Percentiles rank a stretch among this genome's conserved stretches.
phyloP scores from a whole-genome alignment of 2,329 filamentous ascomycete species.

The Fusarium verrucosum region DNA sequence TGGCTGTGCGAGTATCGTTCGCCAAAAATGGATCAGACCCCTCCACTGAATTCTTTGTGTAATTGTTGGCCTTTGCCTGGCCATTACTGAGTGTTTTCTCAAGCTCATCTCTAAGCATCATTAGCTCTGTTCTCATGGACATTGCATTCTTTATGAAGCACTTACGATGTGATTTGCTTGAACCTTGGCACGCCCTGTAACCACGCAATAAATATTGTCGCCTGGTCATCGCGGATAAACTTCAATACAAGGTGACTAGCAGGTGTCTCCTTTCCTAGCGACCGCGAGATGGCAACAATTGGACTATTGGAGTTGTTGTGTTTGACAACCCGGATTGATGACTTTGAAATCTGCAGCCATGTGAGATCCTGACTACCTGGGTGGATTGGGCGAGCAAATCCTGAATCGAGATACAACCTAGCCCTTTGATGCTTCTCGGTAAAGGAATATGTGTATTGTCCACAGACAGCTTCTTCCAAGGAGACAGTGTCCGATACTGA shows the following conservation, averaged over 20 bases:
- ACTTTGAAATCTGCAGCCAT: constrained; percentile 39
- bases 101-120: constrained; percentile 16
- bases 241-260: constrained; percentile 34
- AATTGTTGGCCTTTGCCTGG: constrained; percentile 3
- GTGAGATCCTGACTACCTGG: neutral
- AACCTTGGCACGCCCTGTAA: neutral
- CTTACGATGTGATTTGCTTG: constrained; percentile 21
- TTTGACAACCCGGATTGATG: constrained; percentile 19
- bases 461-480: constrained; percentile 42
- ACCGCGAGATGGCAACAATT: constrained; percentile 39
- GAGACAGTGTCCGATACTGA: neutral
- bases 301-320: constrained; percentile 29
- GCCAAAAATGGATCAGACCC: neutral
- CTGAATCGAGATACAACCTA: constrained; percentile 10
- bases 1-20: neutral
- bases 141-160: neutral
- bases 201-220: constrained; percentile 30
- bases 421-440: neutral
- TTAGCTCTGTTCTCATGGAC: constrained; percentile 7
- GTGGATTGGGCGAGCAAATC: constrained; percentile 1
- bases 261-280: constrained; percentile 3
- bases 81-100: constrained; percentile 11
- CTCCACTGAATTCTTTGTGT: neutral
- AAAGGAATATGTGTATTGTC: constrained; percentile 11
- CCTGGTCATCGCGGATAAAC: constrained; percentile 21